phyloP scores from a whole-genome alignment of 495 filamentous ascomycete genomes.

The Venustampulla echinocandica region DNA sequence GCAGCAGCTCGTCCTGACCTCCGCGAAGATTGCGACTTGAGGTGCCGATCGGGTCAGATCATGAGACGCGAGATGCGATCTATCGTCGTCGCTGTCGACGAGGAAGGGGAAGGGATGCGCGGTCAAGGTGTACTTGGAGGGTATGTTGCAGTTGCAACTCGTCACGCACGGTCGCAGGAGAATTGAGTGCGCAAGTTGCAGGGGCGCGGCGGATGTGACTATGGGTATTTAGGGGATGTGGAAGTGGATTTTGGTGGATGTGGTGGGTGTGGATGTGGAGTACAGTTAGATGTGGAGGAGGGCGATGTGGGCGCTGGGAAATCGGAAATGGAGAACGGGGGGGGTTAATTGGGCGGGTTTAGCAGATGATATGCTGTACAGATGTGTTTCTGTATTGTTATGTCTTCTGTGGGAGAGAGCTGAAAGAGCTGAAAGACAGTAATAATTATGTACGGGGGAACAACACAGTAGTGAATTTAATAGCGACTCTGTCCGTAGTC shows the following conservation, averaged over 20 bases:
- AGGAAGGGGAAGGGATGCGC: too few species aligned
- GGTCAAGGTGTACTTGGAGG: slow-evolving; percentile 1
- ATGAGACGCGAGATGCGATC: slow-evolving; percentile 19
- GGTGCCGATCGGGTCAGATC: slow-evolving; percentile 10
- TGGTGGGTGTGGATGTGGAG: neutral
- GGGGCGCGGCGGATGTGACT: too few species aligned
- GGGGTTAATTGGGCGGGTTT: too few species aligned
- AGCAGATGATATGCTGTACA: too few species aligned
- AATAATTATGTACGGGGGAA: slow-evolving; percentile 1
- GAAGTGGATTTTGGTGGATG: slow-evolving; percentile 10
- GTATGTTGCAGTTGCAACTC: neutral
- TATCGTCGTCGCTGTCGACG: slow-evolving; percentile 13
- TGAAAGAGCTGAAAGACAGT: neutral
- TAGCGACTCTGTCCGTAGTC: too few species aligned
- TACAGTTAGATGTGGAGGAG: neutral
- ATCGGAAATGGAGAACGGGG: too few species aligned
- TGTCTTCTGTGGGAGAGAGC: too few species aligned
- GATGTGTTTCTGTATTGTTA: too few species aligned
- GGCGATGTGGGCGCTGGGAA: too few species aligned
- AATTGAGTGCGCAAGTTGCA: slow-evolving; percentile 16
- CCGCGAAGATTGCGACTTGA: slow-evolving; percentile 13
- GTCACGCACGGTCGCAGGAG: slow-evolving; percentile 11
- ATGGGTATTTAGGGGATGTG: slow-evolving; percentile 1
- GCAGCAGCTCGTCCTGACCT: slow-evolving; percentile 14
- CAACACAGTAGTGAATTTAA: too few species aligned